These are phyloP conservation scores for Clarireedia paspali DNA, from an alignment of 2,329 filamentous ascomycete genomes.

Conservation along the genomic window DNA sequence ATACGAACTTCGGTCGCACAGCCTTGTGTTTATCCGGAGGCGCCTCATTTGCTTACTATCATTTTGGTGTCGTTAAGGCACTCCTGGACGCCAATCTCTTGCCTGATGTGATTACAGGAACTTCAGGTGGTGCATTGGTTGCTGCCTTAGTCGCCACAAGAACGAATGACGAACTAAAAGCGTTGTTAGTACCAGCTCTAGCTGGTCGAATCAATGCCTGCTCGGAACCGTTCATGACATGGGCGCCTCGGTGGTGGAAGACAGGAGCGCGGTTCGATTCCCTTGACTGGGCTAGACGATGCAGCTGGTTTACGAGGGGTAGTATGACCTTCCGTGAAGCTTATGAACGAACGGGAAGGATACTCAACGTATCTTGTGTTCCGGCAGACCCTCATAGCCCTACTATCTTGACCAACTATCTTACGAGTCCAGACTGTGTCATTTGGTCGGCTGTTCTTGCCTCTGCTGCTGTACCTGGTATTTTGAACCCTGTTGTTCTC, in stretches of 20 bases:
- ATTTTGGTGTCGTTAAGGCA: constrained; percentile 87
- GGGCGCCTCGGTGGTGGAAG: constrained; percentile 79
- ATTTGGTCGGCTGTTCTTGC: constrained; percentile 97
- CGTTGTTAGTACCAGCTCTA: constrained; percentile 49
- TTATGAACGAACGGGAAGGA: constrained; percentile 85
- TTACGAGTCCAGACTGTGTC: constrained; percentile 92
- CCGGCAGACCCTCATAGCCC: constrained; percentile 92
- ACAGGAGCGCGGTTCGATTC: constrained; percentile 94
- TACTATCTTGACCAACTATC: constrained; percentile 84
- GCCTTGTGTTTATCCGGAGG: constrained; percentile 90
- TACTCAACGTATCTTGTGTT: constrained; percentile 92
- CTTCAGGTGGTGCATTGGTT: constrained; percentile 85
- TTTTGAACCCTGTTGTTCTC: constrained; percentile 88
- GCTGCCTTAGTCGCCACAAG: constrained; percentile 81
- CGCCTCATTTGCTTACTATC: constrained; percentile 92
- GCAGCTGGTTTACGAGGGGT: constrained; percentile 84
- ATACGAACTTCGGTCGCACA: constrained; percentile 86
- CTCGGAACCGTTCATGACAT: constrained; percentile 65
- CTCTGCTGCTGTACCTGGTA: constrained; percentile 91
- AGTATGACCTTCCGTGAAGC: constrained; percentile 93
- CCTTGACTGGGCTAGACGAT: constrained; percentile 79
- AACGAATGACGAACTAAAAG: constrained; percentile 83
- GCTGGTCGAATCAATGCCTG: constrained; percentile 12
- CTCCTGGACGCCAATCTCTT: constrained; percentile 78
- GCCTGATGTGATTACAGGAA: constrained; percentile 92